phyloP scores from a whole-genome alignment of 768 basidiomycete species.

The Lactarius quietus region DNA sequence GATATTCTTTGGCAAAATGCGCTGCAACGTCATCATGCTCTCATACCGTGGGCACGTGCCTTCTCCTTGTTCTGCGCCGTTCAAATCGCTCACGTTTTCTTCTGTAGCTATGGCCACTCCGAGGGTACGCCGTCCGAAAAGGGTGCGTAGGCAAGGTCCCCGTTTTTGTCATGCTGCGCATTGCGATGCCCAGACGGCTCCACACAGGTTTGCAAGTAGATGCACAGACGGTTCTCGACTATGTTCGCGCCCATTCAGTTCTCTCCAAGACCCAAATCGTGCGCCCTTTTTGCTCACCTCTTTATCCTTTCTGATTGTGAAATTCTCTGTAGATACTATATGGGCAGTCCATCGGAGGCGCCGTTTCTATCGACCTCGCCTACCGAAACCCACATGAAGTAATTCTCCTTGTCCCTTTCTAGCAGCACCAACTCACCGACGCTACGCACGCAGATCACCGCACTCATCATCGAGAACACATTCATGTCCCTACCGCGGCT shows the following conservation, averaged over 20 bases:
- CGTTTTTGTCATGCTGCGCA: background rate
- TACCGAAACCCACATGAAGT: conserved; percentile 71
- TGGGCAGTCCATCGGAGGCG: conserved; percentile 89
- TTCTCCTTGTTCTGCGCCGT: background rate
- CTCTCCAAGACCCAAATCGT: conserved; percentile 69
- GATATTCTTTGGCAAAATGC: conserved; percentile 75
- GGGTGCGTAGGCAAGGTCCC: conserved; percentile 42
- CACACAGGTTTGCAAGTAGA: conserved; percentile 71
- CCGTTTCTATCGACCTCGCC: conserved; percentile 86
- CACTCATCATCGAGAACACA: conserved; percentile 89
- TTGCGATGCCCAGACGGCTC: background rate
- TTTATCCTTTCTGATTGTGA: conserved; percentile 4
- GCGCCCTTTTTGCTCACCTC: background rate
- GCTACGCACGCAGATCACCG: conserved; percentile 51
- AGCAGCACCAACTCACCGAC: background rate
- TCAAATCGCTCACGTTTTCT: background rate
- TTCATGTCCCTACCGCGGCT: conserved; percentile 82
- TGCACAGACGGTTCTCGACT: conserved; percentile 79
- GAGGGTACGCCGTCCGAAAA: conserved; percentile 85
- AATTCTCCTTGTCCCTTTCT: conserved; percentile 5
- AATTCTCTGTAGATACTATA: conserved; percentile 56
- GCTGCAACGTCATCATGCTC: conserved; percentile 92
- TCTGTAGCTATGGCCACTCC: conserved; percentile 74
- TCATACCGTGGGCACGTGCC: conserved; percentile 81
- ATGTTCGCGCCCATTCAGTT: conserved; percentile 57